Base-by-base conservation (phyloP, 306 rosid species). In the Cicer judaicum region DNA sequence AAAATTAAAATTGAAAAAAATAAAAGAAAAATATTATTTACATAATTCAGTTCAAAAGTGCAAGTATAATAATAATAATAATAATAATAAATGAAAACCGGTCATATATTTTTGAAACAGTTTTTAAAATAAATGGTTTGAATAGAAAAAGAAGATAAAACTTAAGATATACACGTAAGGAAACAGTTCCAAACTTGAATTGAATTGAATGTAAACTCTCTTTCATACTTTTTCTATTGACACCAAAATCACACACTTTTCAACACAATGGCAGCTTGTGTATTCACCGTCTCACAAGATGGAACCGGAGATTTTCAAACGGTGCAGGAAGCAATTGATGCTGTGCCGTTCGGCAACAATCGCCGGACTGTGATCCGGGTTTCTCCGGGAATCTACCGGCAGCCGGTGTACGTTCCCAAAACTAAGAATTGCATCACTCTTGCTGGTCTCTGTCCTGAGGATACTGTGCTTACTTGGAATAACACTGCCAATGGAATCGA, bases 251-350 rank as follows among this genome's bases (percentile, higher is more conserved):
- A 13, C 34, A 24, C 41, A 0, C 2, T 21, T 29, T 14, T 55
- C 10, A 15, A 42, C 39, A 68, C 24, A 79, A 93, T 93, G 97
- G 91, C 96, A 63, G 85, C 93, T 48, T 60, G 72, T 69, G 72
- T 91, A 24, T 81, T 84, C 59, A 86, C 79, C 14, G 98, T 94
- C 34, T 79, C 95, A 10, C 92, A 87, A 72, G 80, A 90, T 66
- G 98, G 98, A 75, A 70, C 69, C 38, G 96, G 82, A 1, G 87
- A 94, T 72, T 90, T 81, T 81, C 77, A 60, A 64, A 91, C 98
- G 73, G 92, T 94, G 72, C 98, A 94, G 79, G 92, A 90, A 41
- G 98, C 98, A 11, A 81, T 94, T 13, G 96, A 94, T 80, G 87
- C 93, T 18, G 87, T 94, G 18, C 98, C 98, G 5, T 79, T 94